Conservation (phyloP, 1,284 basidiomycete genomes). For the Stereum hirsutum region DNA sequence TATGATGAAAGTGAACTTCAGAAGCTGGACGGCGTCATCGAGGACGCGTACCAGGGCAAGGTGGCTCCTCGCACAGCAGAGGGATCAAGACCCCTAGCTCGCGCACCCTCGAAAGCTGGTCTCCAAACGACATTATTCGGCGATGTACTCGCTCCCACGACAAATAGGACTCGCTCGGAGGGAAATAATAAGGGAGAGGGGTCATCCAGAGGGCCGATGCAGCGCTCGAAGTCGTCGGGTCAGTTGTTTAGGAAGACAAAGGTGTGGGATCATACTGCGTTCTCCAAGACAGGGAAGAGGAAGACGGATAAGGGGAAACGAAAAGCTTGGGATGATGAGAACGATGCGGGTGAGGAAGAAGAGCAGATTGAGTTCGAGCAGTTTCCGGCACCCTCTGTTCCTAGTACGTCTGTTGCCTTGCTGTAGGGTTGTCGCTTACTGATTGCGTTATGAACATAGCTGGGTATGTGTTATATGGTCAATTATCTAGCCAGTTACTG, state of each 20-base stretch:
- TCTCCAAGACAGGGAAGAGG: conserved; percentile 67
- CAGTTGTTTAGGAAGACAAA: conserved; percentile 58
- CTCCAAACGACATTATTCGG: conserved; percentile 64
- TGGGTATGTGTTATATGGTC: background rate
- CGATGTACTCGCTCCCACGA: conserved; percentile 20
- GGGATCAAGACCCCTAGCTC: conserved; percentile 7
- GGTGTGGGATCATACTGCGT: conserved; percentile 80
- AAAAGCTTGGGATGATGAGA: conserved; percentile 30
- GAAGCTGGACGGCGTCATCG: conserved; percentile 40
- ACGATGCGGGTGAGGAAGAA: conserved; percentile 32
- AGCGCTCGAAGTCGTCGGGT: conserved; percentile 31
- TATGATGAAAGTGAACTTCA: conserved; percentile 43
- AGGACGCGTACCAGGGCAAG: conserved; percentile 33
- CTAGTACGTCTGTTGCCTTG: conserved; percentile 41
- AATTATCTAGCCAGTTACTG: conserved; percentile 24
- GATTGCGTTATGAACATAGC: no score
- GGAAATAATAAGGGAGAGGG: conserved; percentile 5
- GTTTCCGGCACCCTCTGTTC: conserved; percentile 67
- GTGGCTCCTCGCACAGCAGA: conserved; percentile 17
- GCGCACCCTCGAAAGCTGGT: conserved; percentile 27
- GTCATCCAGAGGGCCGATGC: conserved; percentile 23
- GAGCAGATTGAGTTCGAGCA: conserved; percentile 71
- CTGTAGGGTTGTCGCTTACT: conserved; percentile 30
- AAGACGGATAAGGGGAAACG: conserved; percentile 38
- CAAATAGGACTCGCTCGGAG: conserved; percentile 20